phyloP scores from a whole-genome alignment of 805 yeast species.

The Saccharomycopsis javanensis region DNA sequence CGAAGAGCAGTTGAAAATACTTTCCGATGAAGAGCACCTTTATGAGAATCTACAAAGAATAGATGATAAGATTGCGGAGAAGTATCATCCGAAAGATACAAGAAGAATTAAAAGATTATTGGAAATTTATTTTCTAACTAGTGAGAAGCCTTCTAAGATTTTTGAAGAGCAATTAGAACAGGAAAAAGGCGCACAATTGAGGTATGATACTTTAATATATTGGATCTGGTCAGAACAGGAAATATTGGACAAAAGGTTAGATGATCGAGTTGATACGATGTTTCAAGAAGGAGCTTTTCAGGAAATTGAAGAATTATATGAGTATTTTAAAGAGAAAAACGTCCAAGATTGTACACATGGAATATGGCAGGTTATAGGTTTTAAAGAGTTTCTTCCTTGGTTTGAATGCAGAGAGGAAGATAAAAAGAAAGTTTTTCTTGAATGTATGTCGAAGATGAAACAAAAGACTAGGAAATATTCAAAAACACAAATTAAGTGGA shows the following conservation, averaged over 20 bases:
- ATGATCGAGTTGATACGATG: slow-evolving; percentile 79
- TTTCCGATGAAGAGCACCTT: slow-evolving; percentile 36
- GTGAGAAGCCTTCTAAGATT: slow-evolving; percentile 57
- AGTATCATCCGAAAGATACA: slow-evolving; percentile 87
- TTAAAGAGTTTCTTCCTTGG: slow-evolving; percentile 81
- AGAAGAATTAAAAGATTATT: slow-evolving; percentile 72
- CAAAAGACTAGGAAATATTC: slow-evolving; percentile 79
- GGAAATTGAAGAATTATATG: slow-evolving; percentile 57
- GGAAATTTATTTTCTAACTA: slow-evolving; percentile 65
- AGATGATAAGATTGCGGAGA: slow-evolving; percentile 67
- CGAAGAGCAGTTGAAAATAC: slow-evolving; percentile 30
- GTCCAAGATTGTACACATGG: slow-evolving; percentile 38
- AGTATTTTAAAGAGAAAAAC: slow-evolving; percentile 27
- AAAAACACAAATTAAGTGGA: slow-evolving; percentile 84
- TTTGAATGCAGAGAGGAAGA: not conserved
- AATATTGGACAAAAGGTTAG: slow-evolving; percentile 53
- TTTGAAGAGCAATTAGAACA: slow-evolving; percentile 48
- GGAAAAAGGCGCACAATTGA: slow-evolving; percentile 28
- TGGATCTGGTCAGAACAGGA: slow-evolving; percentile 73
- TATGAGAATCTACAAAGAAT: slow-evolving; percentile 37
- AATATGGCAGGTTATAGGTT: slow-evolving; percentile 91
- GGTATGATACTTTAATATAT: slow-evolving; percentile 54
- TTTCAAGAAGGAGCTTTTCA: slow-evolving; percentile 53
- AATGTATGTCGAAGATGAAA: slow-evolving; percentile 66
- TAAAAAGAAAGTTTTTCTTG: not conserved